Evolutionary conservation across 768 basidiomycete species (phyloP).

Genomic region (Tylopilus subfusipes): DNA sequence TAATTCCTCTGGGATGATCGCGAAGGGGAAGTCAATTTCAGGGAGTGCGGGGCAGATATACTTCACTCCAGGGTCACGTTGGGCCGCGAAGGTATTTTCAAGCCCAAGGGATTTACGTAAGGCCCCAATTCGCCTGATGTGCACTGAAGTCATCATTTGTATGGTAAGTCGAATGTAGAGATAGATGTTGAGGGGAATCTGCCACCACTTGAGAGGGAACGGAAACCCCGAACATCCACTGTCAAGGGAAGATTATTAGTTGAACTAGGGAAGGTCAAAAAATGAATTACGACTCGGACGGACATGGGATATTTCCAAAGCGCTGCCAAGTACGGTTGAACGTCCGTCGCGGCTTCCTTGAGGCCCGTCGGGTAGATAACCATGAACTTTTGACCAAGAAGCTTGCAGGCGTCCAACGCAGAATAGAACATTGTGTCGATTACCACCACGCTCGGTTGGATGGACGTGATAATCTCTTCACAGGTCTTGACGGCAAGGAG

Average conservation of each 20-base stretch:
- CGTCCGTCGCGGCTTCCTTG: background rate
- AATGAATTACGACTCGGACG: background rate
- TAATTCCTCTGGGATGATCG: conserved; percentile 8
- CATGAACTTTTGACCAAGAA: too few species aligned
- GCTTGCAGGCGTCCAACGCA: too few species aligned
- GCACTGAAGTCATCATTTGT: background rate
- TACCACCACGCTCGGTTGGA: too few species aligned
- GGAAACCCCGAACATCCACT: conserved; percentile 10
- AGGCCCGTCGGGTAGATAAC: background rate
- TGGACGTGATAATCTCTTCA: too few species aligned
- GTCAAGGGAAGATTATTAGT: too few species aligned
- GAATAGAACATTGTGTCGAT: too few species aligned
- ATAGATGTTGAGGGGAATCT: conserved; percentile 8
- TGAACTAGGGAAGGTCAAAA: background rate
- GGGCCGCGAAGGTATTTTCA: background rate
- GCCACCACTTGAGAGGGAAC: conserved; percentile 12
- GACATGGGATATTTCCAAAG: conserved; percentile 10
- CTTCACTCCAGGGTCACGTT: background rate
- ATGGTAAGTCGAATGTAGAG: background rate
- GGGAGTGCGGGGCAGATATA: conserved; percentile 1
- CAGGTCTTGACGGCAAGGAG: too few species aligned
- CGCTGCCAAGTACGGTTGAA: background rate
- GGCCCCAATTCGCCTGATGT: background rate
- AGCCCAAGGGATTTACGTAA: conserved; percentile 5
- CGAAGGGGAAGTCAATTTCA: conserved; percentile 1